Evolutionary conservation across 2,329 filamentous ascomycete genomes (phyloP).

Genomic region (Colletotrichum sp.): DNA sequence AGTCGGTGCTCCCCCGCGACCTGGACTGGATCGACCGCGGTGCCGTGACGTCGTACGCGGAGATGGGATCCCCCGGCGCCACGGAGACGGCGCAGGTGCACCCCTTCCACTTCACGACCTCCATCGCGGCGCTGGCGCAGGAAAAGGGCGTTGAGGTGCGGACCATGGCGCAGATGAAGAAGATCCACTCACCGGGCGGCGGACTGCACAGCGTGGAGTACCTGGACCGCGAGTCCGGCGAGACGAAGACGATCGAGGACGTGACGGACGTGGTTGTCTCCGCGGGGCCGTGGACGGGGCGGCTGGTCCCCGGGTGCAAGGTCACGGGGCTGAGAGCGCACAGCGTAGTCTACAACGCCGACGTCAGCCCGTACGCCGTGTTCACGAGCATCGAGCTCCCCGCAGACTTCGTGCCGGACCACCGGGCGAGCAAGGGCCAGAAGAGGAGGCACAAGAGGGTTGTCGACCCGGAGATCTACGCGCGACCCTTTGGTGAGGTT

Average conservation of each 20-base stretch:
- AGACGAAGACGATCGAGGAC: conserved; percentile 38
- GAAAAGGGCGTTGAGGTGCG: conserved; percentile 72
- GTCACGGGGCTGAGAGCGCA: conserved; percentile 67
- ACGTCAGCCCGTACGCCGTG: conserved; percentile 75
- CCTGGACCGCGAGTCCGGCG: conserved; percentile 49
- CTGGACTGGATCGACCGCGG: conserved; percentile 83
- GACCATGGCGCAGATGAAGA: conserved; percentile 69
- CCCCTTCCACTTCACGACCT: conserved; percentile 86
- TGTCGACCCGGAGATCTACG: conserved; percentile 92
- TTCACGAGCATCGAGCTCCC: conserved; percentile 89
- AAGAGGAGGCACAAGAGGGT: conserved; percentile 61
- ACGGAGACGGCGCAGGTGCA: conserved; percentile 92
- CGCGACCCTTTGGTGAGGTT: conserved; percentile 84
- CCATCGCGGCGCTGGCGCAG: conserved; percentile 78
- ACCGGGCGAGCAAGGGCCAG: conserved; percentile 51
- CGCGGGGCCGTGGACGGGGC: conserved; percentile 68
- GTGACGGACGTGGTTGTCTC: conserved; percentile 62
- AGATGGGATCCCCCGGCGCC: conserved; percentile 75
- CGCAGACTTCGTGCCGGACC: conserved; percentile 60
- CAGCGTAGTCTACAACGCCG: conserved; percentile 67
- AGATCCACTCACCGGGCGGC: conserved; percentile 53
- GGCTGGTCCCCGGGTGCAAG: conserved; percentile 60
- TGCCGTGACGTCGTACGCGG: conserved; percentile 72
- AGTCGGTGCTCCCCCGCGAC: conserved; percentile 72
- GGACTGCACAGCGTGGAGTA: conserved; percentile 65